Percentiles rank a stretch among this genome's conserved stretches.
phyloP scores from a whole-genome alignment of 2,329 filamentous ascomycete species.

The Microsporum canis region DNA sequence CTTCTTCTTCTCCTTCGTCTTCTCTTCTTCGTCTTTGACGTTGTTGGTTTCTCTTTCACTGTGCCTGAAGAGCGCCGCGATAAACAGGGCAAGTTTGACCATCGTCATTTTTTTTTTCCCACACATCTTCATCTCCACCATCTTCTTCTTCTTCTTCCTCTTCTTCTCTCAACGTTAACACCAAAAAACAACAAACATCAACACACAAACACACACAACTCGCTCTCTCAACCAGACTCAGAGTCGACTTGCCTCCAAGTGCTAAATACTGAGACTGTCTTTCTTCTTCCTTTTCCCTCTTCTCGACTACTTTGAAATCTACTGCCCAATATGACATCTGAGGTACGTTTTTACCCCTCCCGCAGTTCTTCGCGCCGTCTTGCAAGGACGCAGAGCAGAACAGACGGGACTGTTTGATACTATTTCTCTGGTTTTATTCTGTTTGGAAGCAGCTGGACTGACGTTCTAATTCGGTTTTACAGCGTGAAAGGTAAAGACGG shows the following conservation, averaged over 20 bases:
- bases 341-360: slow-evolving; percentile 40
- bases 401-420: slow-evolving; percentile 25
- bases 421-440: slow-evolving; percentile 15
- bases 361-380: slow-evolving; percentile 7
- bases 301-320: background rate
- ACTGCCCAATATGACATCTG: slow-evolving; percentile 46
- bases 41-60: background rate
- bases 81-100: background rate
- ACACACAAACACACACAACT: background rate
- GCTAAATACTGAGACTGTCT: background rate
- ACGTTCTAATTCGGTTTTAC: slow-evolving; percentile 21
- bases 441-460: slow-evolving; percentile 13
- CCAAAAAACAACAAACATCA: background rate
- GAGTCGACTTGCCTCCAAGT: background rate
- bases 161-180: background rate
- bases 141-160: background rate
- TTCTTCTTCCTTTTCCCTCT: background rate
- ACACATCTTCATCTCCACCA: background rate
- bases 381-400: background rate
- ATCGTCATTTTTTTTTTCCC: background rate
- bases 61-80: background rate
- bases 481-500: slow-evolving; percentile 57
- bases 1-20: background rate
- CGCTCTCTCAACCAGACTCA: background rate
- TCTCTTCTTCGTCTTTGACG: background rate